A percentile compares a stretch with the other conserved stretches of the same genome.
These are phyloP conservation scores for Trypanosoma theileri DNA, from an alignment of 208 protist genomes.

Conservation along the genomic window DNA sequence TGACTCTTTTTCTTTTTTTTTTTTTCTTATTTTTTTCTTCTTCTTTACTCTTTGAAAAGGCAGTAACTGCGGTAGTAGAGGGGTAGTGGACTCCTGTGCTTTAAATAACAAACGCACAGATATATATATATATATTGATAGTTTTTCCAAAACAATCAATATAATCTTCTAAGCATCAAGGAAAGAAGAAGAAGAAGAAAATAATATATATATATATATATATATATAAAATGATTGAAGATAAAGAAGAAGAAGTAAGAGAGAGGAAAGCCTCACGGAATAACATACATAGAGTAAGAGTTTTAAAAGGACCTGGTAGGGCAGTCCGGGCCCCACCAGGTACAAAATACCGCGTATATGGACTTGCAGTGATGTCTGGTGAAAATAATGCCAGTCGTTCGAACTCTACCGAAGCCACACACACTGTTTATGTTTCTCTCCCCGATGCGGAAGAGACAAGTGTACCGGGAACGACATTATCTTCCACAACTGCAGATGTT, in stretches of 20 bases:
- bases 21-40: background rate
- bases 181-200: slow-evolving; percentile 6
- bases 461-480: background rate
- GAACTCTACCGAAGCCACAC: background rate
- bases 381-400: slow-evolving; percentile 3
- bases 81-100: too few relatives aligned
- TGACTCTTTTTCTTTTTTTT: too few relatives aligned
- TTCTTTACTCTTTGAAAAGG: background rate
- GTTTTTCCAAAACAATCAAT: slow-evolving; percentile 6
- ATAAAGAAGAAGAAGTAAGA: background rate
- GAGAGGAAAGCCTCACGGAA: background rate
- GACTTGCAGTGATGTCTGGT: slow-evolving; percentile 34
- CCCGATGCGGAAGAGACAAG: background rate
- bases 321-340: slow-evolving; percentile 45
- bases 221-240: background rate
- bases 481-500: too few relatives aligned
- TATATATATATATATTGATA: slow-evolving; percentile 17
- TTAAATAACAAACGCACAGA: background rate
- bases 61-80: too few relatives aligned
- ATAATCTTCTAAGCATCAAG: background rate
- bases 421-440: slow-evolving; percentile 9
- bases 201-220: slow-evolving; percentile 17
- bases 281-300: background rate
- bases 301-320: slow-evolving; percentile 42
- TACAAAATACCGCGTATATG: slow-evolving; percentile 47